phyloP scores from a whole-genome alignment of 495 filamentous ascomycete genomes.

The Apiosordaria backusii region DNA sequence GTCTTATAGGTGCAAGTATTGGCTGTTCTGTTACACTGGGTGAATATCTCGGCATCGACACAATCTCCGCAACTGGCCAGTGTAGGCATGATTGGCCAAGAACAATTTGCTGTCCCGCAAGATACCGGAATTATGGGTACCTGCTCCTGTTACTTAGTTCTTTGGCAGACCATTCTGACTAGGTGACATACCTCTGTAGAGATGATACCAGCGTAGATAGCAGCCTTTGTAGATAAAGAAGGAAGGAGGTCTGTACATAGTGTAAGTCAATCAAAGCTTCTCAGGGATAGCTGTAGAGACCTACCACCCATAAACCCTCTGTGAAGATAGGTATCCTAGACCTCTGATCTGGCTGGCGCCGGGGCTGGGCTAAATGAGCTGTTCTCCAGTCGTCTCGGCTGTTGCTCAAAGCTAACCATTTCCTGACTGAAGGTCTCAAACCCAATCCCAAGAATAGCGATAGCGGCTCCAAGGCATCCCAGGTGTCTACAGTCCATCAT shows the following conservation, averaged over 20 bases:
- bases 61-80: constrained; percentile 36
- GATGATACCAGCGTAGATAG: constrained; percentile 40
- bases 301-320: constrained; percentile 25
- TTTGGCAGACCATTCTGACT: background rate
- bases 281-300: background rate
- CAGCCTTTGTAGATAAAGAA: constrained; percentile 35
- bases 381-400: constrained; percentile 16
- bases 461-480: constrained; percentile 36
- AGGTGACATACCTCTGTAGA: constrained; percentile 12
- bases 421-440: constrained; percentile 40
- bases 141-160: background rate
- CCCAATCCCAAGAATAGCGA: constrained; percentile 33
- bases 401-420: constrained; percentile 37
- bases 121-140: constrained; percentile 21
- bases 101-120: constrained; percentile 35
- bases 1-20: constrained; percentile 33
- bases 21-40: constrained; percentile 22
- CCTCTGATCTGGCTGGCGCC: constrained; percentile 27
- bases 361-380: constrained; percentile 16
- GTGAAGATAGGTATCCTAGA: constrained; percentile 30
- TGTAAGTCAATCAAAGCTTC: background rate
- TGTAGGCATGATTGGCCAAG: constrained; percentile 37
- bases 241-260: constrained; percentile 7
- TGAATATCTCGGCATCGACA: constrained; percentile 18
- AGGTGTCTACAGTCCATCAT: constrained; percentile 19